Evolutionary conservation across 495 filamentous ascomycete species (phyloP).

Genomic region (Trichoderma virens): DNA sequence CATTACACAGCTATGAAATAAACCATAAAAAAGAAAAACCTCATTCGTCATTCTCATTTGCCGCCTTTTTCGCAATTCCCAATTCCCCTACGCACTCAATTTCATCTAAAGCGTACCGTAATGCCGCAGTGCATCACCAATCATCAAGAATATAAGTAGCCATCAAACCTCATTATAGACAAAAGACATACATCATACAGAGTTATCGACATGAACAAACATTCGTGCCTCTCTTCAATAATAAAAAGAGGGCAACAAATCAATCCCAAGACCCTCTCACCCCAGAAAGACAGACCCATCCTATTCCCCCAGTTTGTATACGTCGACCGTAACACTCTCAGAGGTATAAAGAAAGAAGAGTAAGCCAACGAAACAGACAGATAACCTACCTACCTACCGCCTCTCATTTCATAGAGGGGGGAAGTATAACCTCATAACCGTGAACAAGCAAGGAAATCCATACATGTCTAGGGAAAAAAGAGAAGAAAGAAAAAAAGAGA

Average conservation of each 20-base stretch:
- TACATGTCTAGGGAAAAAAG: not conserved
- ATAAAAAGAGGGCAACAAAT: not conserved
- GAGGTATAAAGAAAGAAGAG: too few relatives aligned
- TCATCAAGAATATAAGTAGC: not conserved
- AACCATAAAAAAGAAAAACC: too few relatives aligned
- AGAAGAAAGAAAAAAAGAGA: not conserved
- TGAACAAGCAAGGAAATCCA: not conserved
- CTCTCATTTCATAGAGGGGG: not conserved
- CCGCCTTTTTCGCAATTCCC: too few relatives aligned
- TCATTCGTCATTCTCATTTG: too few relatives aligned
- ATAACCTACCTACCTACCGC: not conserved
- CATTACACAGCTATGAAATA: too few relatives aligned
- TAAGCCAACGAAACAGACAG: not conserved
- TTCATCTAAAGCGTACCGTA: too few relatives aligned
- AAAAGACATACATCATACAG: slow-evolving; percentile 7
- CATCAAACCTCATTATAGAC: slow-evolving; percentile 5
- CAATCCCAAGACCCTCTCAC: not conserved
- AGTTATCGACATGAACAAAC: not conserved
- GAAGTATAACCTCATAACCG: not conserved
- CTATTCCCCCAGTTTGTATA: too few relatives aligned
- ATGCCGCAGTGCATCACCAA: not conserved
- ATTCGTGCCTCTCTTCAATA: not conserved
- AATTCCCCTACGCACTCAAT: too few relatives aligned
- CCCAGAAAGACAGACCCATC: too few relatives aligned
- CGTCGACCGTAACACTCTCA: too few relatives aligned